Evolutionary conservation across 768 basidiomycete genomes (phyloP).

Genomic region (Suillus variegatus): DNA sequence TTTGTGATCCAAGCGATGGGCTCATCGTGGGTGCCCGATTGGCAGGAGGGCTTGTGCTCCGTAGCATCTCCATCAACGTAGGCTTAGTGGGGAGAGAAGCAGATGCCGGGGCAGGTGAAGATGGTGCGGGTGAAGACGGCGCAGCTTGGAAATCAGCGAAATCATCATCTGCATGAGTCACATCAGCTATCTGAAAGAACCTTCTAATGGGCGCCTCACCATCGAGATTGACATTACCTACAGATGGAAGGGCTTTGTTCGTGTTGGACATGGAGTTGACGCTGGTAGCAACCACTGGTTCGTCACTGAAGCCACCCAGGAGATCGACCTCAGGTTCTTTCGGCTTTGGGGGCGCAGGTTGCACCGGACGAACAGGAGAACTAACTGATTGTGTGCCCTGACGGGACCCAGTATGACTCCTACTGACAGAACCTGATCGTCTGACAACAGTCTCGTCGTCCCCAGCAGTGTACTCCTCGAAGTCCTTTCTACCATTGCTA

Average conservation of each 20-base stretch:
- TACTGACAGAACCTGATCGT: conserved; percentile 41
- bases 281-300: conserved; percentile 33
- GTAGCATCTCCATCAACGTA: conserved; percentile 52
- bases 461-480: conserved; percentile 96
- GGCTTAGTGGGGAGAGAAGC: conserved; percentile 36
- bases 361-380: conserved; percentile 17
- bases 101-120: conserved; percentile 28
- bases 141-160: conserved; percentile 86
- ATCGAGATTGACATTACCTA: conserved; percentile 25
- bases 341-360: conserved; percentile 37
- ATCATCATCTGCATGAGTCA: conserved; percentile 63
- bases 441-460: conserved; percentile 69
- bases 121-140: conserved; percentile 34
- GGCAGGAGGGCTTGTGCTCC: conserved; percentile 33
- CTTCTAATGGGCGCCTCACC: conserved; percentile 17
- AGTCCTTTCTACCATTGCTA: conserved; percentile 53
- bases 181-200: conserved; percentile 11
- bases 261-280: conserved; percentile 16
- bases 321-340: conserved; percentile 67
- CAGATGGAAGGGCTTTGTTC: conserved; percentile 33
- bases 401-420: conserved; percentile 41
- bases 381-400: conserved; percentile 31
- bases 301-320: conserved; percentile 77
- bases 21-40: conserved; percentile 17
- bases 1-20: conserved; percentile 12